Percentiles rank a stretch among this genome's conserved stretches.
Conservation (phyloP, 1,284 basidiomycete species). For the Leccinum fallax region DNA sequence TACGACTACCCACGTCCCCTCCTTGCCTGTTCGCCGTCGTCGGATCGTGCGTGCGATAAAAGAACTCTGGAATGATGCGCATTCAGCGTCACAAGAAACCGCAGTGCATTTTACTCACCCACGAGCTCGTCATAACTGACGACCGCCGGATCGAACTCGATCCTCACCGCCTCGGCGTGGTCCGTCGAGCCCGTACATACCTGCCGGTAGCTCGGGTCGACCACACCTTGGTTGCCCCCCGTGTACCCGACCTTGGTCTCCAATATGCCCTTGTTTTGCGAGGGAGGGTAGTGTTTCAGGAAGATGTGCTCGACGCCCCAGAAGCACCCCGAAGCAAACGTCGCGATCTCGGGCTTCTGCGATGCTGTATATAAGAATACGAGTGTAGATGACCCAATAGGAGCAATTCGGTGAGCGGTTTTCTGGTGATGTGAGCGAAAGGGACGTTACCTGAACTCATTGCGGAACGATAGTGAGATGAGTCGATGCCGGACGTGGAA, state of each 20-base stretch:
- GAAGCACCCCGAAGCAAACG: conserved; percentile 80
- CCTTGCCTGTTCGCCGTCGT: conserved; percentile 84
- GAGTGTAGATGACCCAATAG: not conserved
- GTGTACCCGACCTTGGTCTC: conserved; percentile 82
- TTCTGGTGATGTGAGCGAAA: not conserved
- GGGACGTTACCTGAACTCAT: conserved; percentile 29
- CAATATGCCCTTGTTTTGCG: conserved; percentile 66
- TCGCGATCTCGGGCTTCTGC: conserved; percentile 58
- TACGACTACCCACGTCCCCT: conserved; percentile 75
- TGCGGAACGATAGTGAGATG: conserved; percentile 31
- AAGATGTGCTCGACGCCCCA: conserved; percentile 92
- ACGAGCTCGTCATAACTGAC: conserved; percentile 85
- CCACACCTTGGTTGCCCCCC: conserved; percentile 62
- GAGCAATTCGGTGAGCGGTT: not conserved
- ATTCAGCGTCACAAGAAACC: no score
- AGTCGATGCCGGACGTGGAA: conserved; percentile 21
- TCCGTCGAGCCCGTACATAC: conserved; percentile 85
- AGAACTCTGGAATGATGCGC: conserved; percentile 65
- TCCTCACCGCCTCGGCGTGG: conserved; percentile 88
- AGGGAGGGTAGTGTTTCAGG: conserved; percentile 74
- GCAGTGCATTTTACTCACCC: conserved; percentile 44
- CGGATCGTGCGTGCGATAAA: conserved; percentile 94
- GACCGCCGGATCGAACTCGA: conserved; percentile 82
- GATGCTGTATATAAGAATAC: conserved; percentile 15
- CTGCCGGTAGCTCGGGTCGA: conserved; percentile 67